Conservation (phyloP, 495 filamentous ascomycete genomes). For the Xylaria acuta region DNA sequence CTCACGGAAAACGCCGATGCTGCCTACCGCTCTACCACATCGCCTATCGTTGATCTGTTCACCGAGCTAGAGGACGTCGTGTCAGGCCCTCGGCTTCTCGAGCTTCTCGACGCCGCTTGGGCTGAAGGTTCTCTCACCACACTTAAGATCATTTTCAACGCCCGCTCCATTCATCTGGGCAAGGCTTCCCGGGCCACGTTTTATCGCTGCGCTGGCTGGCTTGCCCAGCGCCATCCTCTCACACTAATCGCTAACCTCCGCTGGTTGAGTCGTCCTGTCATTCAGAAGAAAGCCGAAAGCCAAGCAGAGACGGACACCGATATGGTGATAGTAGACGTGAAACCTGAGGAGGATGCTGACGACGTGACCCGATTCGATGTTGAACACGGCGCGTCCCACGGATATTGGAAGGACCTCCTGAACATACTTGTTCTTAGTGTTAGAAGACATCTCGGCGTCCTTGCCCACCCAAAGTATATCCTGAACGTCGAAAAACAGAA, state of each 20-base stretch:
- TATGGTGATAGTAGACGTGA: slow-evolving; percentile 30
- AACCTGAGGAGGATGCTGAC: slow-evolving; percentile 36
- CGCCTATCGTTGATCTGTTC: slow-evolving; percentile 51
- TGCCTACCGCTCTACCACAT: slow-evolving; percentile 47
- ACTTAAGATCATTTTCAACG: slow-evolving; percentile 58
- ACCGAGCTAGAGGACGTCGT: slow-evolving; percentile 47
- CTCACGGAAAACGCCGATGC: slow-evolving; percentile 51
- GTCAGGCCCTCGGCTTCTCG: slow-evolving; percentile 35
- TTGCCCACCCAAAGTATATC: slow-evolving; percentile 6
- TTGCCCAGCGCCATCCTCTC: slow-evolving; percentile 49
- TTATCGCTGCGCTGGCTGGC: slow-evolving; percentile 56
- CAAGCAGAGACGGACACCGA: slow-evolving; percentile 36
- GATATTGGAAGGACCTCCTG: slow-evolving; percentile 59
- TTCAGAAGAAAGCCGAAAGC: slow-evolving; percentile 47
- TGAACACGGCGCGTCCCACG: slow-evolving; percentile 51
- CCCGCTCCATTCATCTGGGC: slow-evolving; percentile 58
- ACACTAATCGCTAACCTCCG: slow-evolving; percentile 51
- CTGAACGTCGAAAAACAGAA: background rate
- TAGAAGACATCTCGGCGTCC: slow-evolving; percentile 41
- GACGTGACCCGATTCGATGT: slow-evolving; percentile 42
- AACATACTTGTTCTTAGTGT: slow-evolving; percentile 53
- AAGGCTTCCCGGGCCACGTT: slow-evolving; percentile 46
- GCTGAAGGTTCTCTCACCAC: slow-evolving; percentile 46
- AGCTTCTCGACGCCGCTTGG: slow-evolving; percentile 51
- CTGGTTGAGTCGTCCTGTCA: slow-evolving; percentile 54